Evolutionary conservation across 257 asterid species (phyloP).

Genomic region (Nicotiana tabacum): DNA sequence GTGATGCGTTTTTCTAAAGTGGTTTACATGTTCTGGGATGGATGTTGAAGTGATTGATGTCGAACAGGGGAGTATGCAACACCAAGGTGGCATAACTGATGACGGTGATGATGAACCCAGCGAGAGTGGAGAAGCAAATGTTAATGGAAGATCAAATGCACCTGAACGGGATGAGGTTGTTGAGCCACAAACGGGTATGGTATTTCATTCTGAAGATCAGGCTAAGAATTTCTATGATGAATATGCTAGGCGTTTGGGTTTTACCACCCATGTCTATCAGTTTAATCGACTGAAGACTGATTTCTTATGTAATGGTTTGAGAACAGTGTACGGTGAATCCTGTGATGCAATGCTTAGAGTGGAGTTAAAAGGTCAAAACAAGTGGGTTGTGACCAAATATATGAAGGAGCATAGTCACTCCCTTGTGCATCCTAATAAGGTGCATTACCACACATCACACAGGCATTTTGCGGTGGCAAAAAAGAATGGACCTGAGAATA

Average conservation of each 20-base stretch:
- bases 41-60: conserved; percentile 38
- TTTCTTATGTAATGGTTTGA: conserved; percentile 52
- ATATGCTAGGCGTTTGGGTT: conserved; percentile 61
- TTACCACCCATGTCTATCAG: conserved; percentile 34
- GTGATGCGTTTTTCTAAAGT: conserved; percentile 20
- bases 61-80: conserved; percentile 40
- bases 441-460: conserved; percentile 50
- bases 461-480: conserved; percentile 51
- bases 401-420: conserved; percentile 66
- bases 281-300: conserved; percentile 35
- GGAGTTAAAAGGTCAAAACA: conserved; percentile 42
- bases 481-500: conserved; percentile 35
- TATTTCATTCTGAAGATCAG: conserved; percentile 56
- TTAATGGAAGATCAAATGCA: conserved; percentile 28
- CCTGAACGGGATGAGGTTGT: conserved; percentile 32
- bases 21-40: conserved; percentile 25
- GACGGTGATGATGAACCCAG: conserved; percentile 48
- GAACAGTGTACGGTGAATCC: conserved; percentile 45
- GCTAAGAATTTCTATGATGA: conserved; percentile 60
- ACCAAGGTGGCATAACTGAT: conserved; percentile 39
- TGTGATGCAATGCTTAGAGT: conserved; percentile 75
- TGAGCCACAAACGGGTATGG: conserved; percentile 70
- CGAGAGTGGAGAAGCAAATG: conserved; percentile 37
- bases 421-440: conserved; percentile 30
- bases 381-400: conserved; percentile 68